Base-by-base conservation (phyloP, 164 flowering plant species). In the Brasenia schreberi region DNA sequence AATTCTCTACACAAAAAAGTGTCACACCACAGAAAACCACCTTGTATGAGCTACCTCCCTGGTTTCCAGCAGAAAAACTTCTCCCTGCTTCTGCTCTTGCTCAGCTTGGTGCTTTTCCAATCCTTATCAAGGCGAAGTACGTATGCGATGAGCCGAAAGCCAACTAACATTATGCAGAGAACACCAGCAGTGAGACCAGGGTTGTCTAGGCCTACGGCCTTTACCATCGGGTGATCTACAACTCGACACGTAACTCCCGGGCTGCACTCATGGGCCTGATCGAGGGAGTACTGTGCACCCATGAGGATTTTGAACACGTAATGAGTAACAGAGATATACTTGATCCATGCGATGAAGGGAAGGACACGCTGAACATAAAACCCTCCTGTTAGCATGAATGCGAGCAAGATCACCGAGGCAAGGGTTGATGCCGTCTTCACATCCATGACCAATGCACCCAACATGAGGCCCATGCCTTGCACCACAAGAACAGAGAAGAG, bases 211-310 rank as follows among this genome's bases (percentile, higher is more conserved):
- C 53, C 66, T 0, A 64, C 49, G 6, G 66, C 18, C 66, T 43
- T 64, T 11, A 64, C 10, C 4, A 87, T 71, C 61, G 88, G 89
- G 17, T 80, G 82, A 56, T 19, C 70, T 18, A 33, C 49, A 44
- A 7, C 39, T 27, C 59, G 42, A 33, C 62, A 61, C 39, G 45
- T 18, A 2, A 3, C 18, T 5, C 56, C 18, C 18, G 43, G 43
- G 5, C 64, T 45, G 43, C 44, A 67, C 42, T 63, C 62, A 23
- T 69, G 11, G 61, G 52, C n/a, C 33, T 65, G 18, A 23, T 86
- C 89, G 0, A 71, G 74, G 10, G 86, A 94, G 23, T 64, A 69
- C 27, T 64, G 71, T 16, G 67, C n/a, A 16, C 67, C 56, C 52
- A 64, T 6, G 27, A 69, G 11, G 5, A 69, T 63, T 45, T 69